Evolutionary conservation across 2,329 filamentous ascomycete genomes (phyloP).

Genomic region (Chrysosporium keratinophilum): DNA sequence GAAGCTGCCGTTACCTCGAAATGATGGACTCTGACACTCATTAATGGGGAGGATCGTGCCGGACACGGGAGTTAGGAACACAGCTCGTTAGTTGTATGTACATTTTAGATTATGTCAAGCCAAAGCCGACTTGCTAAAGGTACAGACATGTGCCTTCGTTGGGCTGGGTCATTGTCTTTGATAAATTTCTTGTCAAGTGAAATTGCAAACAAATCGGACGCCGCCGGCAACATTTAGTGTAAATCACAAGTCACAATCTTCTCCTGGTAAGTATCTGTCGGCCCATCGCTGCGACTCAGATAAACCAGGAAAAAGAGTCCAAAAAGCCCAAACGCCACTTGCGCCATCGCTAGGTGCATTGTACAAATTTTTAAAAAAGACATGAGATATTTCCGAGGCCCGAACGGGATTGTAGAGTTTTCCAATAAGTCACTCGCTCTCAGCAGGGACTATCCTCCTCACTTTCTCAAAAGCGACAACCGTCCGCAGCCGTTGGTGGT

Average conservation of each 20-base stretch:
- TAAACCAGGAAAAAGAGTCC: not conserved
- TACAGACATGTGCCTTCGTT: too few species aligned
- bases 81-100: not conserved
- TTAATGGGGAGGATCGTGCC: not conserved
- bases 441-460: conserved; percentile 25
- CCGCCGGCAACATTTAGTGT: too few species aligned
- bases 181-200: too few species aligned
- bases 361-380: not conserved
- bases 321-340: not conserved
- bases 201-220: too few species aligned
- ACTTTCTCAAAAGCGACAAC: conserved; percentile 44
- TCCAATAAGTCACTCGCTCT: conserved; percentile 5
- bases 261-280: too few species aligned
- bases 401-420: not conserved
- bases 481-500: conserved; percentile 40
- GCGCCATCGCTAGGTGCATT: conserved; percentile 1
- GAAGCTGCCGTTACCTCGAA: not conserved
- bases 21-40: not conserved
- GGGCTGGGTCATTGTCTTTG: too few species aligned
- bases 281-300: not conserved
- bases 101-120: not conserved
- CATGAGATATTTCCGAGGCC: not conserved
- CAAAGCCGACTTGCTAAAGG: too few species aligned
- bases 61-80: not conserved
- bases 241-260: too few species aligned